phyloP scores from a whole-genome alignment of 1,284 basidiomycete genomes.

The Cryptococcus sp. region DNA sequence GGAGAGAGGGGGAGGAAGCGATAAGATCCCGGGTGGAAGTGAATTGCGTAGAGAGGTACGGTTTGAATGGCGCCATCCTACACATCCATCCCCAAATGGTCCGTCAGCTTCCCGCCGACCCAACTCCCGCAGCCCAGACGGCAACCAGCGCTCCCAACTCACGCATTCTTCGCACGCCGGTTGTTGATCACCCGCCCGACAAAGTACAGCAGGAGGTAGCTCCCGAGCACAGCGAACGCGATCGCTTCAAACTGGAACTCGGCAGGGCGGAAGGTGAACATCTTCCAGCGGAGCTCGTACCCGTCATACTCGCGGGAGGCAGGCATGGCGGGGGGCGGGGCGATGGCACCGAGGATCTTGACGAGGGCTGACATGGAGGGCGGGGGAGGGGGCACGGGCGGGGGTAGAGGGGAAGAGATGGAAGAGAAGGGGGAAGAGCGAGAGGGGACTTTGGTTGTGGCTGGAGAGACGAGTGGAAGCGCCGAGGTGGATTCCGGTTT shows the following conservation, averaged over 20 bases:
- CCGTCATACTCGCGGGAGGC: conserved; percentile 57
- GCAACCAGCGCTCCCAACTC: conserved; percentile 36
- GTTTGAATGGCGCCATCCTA: conserved; percentile 26
- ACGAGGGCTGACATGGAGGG: conserved; percentile 47
- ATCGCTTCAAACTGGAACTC: conserved; percentile 66
- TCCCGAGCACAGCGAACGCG: conserved; percentile 56
- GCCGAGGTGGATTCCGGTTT: no score
- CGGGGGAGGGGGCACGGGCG: neutral
- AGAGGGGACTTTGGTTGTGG: no score
- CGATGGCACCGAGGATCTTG: conserved; percentile 53
- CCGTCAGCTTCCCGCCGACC: neutral
- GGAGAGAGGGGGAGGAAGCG: conserved; percentile 48
- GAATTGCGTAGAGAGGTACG: conserved; percentile 34
- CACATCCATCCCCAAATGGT: neutral
- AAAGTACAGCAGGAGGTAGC: conserved; percentile 39
- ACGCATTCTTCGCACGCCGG: conserved; percentile 38
- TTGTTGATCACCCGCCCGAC: conserved; percentile 40
- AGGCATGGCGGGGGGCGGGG: conserved; percentile 47
- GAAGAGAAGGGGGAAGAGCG: neutral
- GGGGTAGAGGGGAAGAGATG: neutral
- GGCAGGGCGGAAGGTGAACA: conserved; percentile 75
- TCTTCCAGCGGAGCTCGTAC: conserved; percentile 65
- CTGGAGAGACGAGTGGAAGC: no score
- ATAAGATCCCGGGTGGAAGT: conserved; percentile 26
- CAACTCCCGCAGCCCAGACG: no score